A percentile compares a stretch with the other conserved stretches of the same genome.
Conservation (phyloP, 2,329 filamentous ascomycete species). For the Graphilbum ipis-grandicollis region DNA sequence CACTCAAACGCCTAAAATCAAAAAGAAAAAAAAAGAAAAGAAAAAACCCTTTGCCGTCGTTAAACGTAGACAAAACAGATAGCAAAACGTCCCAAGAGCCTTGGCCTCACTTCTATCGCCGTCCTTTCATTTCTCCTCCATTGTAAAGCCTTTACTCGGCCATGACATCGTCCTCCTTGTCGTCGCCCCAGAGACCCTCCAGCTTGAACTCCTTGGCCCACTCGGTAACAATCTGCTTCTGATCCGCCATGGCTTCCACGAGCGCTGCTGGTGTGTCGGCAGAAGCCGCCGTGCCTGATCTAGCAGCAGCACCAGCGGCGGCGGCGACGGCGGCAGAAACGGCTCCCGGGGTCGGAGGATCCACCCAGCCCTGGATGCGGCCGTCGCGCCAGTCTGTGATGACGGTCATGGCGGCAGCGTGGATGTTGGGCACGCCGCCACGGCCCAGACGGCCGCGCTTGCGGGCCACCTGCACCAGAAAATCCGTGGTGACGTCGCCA, state of each 20-base stretch:
- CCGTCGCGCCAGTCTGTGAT: constrained; percentile 96
- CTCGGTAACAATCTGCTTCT: constrained; percentile 78
- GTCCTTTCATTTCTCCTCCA: too few relatives aligned
- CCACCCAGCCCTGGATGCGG: constrained; percentile 81
- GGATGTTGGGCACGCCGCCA: constrained; percentile 78
- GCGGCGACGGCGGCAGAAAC: constrained; percentile 17
- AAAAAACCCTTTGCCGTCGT: too few relatives aligned
- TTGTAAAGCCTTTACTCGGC: constrained; percentile 23
- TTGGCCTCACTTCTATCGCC: too few relatives aligned
- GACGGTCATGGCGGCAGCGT: constrained; percentile 77
- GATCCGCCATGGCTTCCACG: constrained; percentile 29
- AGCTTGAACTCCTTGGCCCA: constrained; percentile 94
- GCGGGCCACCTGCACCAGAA: constrained; percentile 84
- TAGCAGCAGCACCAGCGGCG: constrained; percentile 14
- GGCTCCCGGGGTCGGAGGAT: constrained; percentile 53
- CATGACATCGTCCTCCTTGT: constrained; percentile 26
- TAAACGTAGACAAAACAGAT: too few relatives aligned
- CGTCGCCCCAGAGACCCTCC: constrained; percentile 77
- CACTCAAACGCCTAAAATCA: too few relatives aligned
- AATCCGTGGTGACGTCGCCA: constrained; percentile 72
- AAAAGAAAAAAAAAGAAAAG: too few relatives aligned
- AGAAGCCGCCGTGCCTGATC: not conserved
- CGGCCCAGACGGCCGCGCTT: constrained; percentile 80
- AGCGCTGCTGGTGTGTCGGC: too few relatives aligned
- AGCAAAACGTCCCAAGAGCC: too few relatives aligned